These are phyloP conservation scores for Warburgia ugandensis DNA, from an alignment of 164 flowering plant genomes.

Conservation along the genomic window DNA sequence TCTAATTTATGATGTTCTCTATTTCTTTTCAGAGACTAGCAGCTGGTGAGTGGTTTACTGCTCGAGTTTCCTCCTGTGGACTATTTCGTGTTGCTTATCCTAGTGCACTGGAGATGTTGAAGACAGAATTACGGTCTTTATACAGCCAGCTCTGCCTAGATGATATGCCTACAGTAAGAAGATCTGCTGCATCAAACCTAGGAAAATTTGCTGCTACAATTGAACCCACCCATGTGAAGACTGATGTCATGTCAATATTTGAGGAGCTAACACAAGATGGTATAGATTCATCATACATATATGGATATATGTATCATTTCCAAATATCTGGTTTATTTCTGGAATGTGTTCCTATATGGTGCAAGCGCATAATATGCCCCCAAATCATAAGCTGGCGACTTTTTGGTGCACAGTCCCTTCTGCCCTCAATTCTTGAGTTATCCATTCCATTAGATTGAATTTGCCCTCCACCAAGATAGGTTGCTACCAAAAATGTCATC, in stretches of 20 bases:
- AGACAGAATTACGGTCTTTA: constrained; percentile 61
- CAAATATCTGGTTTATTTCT: neutral
- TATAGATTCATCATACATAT: constrained; percentile 14
- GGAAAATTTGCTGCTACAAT: constrained; percentile 95
- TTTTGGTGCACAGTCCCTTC: too few species aligned
- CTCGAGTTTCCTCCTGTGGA: constrained; percentile 96
- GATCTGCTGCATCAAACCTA: constrained; percentile 91
- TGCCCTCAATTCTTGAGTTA: too few species aligned
- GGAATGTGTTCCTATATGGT: neutral
- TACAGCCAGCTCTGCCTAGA: constrained; percentile 88
- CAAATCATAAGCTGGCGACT: neutral
- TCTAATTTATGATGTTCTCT: too few species aligned
- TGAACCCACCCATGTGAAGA: constrained; percentile 68
- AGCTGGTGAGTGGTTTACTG: constrained; percentile 97
- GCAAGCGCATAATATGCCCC: neutral
- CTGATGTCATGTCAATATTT: constrained; percentile 80
- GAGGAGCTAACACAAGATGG: constrained; percentile 95
- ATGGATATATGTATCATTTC: neutral
- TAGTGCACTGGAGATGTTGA: constrained; percentile 76
- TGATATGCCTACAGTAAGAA: constrained; percentile 98
- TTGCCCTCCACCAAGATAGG: too few species aligned
- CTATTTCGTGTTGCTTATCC: constrained; percentile 92
- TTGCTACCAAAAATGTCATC: too few species aligned
- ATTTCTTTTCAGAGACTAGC: constrained; percentile 90
- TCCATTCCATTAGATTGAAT: too few species aligned